Evolutionary conservation across 306 rosid species (phyloP).

Genomic region (Morella rubra): DNA sequence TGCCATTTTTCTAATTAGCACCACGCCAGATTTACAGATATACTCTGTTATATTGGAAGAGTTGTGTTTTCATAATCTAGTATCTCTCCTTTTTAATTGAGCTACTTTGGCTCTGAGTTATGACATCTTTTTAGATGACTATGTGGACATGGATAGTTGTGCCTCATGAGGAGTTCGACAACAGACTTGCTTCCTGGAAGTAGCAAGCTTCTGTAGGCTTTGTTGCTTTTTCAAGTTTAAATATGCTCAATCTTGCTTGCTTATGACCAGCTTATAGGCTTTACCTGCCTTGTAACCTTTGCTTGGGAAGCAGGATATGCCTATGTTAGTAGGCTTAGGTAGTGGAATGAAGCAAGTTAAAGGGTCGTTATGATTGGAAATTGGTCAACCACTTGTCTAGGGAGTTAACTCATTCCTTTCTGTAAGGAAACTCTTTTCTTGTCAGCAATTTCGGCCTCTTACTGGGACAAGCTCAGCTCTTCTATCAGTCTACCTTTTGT

Average conservation of each 20-base stretch:
- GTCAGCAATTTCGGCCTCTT: neutral
- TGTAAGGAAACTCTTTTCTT: neutral
- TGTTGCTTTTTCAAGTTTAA: neutral
- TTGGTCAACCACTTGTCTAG: neutral
- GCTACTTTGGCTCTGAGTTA: neutral
- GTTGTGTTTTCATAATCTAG: neutral
- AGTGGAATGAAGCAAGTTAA: neutral
- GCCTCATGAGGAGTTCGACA: neutral
- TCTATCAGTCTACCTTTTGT: neutral
- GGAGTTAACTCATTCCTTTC: neutral
- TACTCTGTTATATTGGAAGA: neutral
- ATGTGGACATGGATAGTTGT: neutral
- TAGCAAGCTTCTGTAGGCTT: neutral
- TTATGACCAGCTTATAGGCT: neutral
- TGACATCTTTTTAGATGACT: neutral
- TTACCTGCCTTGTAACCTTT: neutral
- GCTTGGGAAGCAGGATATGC: neutral
- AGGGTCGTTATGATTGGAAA: neutral
- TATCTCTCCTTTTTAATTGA: neutral
- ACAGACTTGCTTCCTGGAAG: neutral
- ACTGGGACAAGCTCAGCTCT: neutral
- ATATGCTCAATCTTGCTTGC: neutral
- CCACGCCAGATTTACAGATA: neutral
- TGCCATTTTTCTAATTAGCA: neutral
- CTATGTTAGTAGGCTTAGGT: neutral